Conservation (phyloP, 1,139 yeast species). For the Eremothecium gossypii region DNA sequence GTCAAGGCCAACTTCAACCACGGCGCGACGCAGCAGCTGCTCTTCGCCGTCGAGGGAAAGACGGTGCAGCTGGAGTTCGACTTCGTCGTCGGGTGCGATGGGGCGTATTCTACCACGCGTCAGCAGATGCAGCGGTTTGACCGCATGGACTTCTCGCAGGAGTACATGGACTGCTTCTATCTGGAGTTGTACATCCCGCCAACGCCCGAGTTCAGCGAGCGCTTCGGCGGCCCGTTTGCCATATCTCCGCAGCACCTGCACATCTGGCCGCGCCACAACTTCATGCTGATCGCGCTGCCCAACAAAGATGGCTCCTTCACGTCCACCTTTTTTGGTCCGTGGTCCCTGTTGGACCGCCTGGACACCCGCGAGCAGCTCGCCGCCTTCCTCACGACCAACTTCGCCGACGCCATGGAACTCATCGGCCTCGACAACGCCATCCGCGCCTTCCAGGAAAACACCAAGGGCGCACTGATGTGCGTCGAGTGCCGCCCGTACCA, state of each 20-base stretch:
- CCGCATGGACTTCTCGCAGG: constrained; percentile 65
- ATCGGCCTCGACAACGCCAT: constrained; percentile 53
- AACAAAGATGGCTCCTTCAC: constrained; percentile 83
- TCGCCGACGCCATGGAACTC: constrained; percentile 64
- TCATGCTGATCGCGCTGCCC: constrained; percentile 85
- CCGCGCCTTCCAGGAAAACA: constrained; percentile 48
- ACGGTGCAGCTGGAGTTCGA: constrained; percentile 34
- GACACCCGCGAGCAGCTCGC: constrained; percentile 37
- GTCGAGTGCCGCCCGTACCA: constrained; percentile 63
- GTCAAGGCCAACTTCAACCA: constrained; percentile 31
- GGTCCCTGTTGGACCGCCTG: constrained; percentile 53
- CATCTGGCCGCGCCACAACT: constrained; percentile 85
- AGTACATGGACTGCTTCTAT: constrained; percentile 78
- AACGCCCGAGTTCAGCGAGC: constrained; percentile 25
- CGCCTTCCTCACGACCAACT: constrained; percentile 48
- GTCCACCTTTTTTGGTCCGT: constrained; percentile 80
- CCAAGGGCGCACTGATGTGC: constrained; percentile 69
- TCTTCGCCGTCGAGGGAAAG: constrained; percentile 16
- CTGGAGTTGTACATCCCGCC: constrained; percentile 72
- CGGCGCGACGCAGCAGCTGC: constrained; percentile 22
- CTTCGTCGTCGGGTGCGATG: constrained; percentile 75
- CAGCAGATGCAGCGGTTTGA: constrained; percentile 55
- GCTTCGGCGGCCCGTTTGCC: constrained; percentile 30
- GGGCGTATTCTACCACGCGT: constrained; percentile 71
- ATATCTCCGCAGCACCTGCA: constrained; percentile 75